Evolutionary conservation across 2,329 filamentous ascomycete genomes (phyloP).

Genomic region (Phialemonium atrogriseum): DNA sequence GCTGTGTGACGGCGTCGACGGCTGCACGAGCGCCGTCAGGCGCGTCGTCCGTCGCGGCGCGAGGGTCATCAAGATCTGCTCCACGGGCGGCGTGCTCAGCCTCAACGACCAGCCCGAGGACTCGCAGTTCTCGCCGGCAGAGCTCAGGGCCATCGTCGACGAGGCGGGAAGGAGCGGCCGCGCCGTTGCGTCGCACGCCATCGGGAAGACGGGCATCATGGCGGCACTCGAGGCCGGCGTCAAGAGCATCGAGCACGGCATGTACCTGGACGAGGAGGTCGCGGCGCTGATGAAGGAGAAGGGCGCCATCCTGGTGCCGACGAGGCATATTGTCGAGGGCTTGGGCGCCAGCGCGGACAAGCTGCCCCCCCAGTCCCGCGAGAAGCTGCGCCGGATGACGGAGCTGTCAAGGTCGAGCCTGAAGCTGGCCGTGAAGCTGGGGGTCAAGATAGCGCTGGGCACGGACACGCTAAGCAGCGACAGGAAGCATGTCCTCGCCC

Average conservation of each 20-base stretch:
- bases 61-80: conserved; percentile 37
- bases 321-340: conserved; percentile 32
- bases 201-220: conserved; percentile 38
- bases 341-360: conserved; percentile 22
- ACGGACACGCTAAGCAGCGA: conserved; percentile 33
- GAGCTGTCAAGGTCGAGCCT: conserved; percentile 29
- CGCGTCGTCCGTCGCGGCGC: conserved; percentile 35
- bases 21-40: conserved; percentile 33
- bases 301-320: conserved; percentile 33
- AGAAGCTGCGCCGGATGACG: conserved; percentile 29
- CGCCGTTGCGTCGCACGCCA: conserved; percentile 33
- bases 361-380: conserved; percentile 22
- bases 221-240: conserved; percentile 33
- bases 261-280: conserved; percentile 36
- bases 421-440: conserved; percentile 29
- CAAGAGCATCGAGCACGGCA: conserved; percentile 39
- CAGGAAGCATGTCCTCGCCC: conserved; percentile 18
- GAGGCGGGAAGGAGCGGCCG: conserved; percentile 31
- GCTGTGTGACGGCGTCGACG: conserved; percentile 36
- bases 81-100: conserved; percentile 33
- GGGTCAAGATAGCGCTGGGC: conserved; percentile 37
- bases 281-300: conserved; percentile 35
- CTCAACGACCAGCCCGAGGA: conserved; percentile 32
- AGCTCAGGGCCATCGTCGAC: conserved; percentile 33
- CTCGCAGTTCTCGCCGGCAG: conserved; percentile 33